These are phyloP conservation scores for Arthrobotrys megalospora DNA, from an alignment of 2,329 filamentous ascomycete genomes.

Conservation along the genomic window DNA sequence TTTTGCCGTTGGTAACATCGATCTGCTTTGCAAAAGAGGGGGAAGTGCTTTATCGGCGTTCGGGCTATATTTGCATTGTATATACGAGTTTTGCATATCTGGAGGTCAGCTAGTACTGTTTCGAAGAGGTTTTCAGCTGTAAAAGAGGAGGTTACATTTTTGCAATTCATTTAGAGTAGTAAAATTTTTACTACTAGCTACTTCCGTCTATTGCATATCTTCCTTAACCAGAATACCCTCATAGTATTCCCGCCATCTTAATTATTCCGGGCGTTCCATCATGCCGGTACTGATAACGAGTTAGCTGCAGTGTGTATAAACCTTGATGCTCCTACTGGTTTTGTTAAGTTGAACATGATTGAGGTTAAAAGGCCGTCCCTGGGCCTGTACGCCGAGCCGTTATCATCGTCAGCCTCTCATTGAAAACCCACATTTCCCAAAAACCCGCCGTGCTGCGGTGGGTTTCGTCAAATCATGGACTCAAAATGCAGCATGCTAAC, in stretches of 20 bases:
- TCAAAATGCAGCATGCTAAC: background rate
- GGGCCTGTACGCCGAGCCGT: constrained; percentile 18
- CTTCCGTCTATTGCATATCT: background rate
- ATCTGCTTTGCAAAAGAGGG: constrained; percentile 12
- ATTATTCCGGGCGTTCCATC: constrained; percentile 12
- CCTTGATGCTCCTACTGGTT: constrained; percentile 12
- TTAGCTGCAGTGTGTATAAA: constrained; percentile 11
- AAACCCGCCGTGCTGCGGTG: constrained; percentile 8
- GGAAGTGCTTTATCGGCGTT: constrained; percentile 21
- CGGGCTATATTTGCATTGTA: constrained; percentile 22
- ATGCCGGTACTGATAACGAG: constrained; percentile 17
- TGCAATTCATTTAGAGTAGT: background rate
- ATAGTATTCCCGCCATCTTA: constrained; percentile 9
- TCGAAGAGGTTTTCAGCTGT: background rate
- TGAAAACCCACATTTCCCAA: background rate
- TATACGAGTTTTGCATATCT: constrained; percentile 22
- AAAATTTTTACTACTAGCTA: background rate
- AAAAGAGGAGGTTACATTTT: background rate
- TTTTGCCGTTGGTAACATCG: background rate
- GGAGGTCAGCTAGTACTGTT: background rate
- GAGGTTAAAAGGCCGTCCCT: constrained; percentile 38
- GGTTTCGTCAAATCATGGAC: constrained; percentile 15
- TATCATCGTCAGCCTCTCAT: constrained; percentile 30
- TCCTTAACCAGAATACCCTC: background rate
- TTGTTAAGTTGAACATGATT: constrained; percentile 29